Evolutionary conservation across 768 basidiomycete genomes (phyloP), one percentile per base, ranked within the genome.

Genomic region (Boletus tylopilopsis): DNA sequence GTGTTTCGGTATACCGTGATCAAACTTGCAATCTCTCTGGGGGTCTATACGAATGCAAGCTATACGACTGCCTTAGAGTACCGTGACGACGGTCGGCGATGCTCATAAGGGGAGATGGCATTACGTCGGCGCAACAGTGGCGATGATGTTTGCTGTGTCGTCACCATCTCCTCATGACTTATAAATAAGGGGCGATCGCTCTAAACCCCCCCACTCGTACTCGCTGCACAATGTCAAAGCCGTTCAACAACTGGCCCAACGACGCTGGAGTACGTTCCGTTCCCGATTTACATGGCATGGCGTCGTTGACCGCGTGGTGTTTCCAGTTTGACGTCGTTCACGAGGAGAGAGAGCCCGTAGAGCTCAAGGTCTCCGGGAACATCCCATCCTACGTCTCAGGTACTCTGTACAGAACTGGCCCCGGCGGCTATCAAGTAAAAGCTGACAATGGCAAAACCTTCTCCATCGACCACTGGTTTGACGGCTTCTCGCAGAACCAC

Each of bases 401-500:
- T 6, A 63, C 61, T 18, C 61, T 74, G 18, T 70, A 73, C 50
- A 56, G 72, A 25, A 74, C 71, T 5, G 72, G 72, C 7, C 72
- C 73, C 9, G 71, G 70, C 3, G 63, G 60, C 4, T n/a, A 57
- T 46, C 61, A 70, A 46, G 63, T 69, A 29, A 48, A 61, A 27
- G 18, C 57, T 0, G 37, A 56, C 43, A 53, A 55, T 11, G 61
- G 55, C 15, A 25, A 49, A 6, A 64, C 59, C 3, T 53, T 62
- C 19, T 61, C 70, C 15, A 37, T 68, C 6, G 56, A 64, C 40
- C 73, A 73, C 42, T 71, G 72, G 73, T 74, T 74, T 46, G 73
- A 74, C 43, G 73, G 73, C 23, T 66, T 74, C 40, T 64, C 68
- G 16, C 63, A 70, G 52, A 67, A 67, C 55, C 71, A 74, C 50